These are phyloP conservation scores for Hygrophila difformis DNA, from an alignment of 257 asterid genomes.

Conservation along the genomic window DNA sequence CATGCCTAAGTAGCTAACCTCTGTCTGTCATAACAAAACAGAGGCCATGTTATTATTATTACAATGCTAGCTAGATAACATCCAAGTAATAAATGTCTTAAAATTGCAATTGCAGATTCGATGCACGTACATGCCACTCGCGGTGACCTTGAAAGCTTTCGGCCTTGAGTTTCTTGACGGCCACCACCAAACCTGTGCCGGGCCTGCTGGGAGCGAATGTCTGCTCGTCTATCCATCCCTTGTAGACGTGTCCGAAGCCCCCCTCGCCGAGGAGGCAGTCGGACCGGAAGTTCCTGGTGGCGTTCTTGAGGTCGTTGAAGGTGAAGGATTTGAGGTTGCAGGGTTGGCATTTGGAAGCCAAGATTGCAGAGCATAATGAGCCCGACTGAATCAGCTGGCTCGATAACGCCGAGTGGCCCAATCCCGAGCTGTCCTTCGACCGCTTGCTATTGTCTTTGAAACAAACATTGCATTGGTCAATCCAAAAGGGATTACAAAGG, in stretches of 20 bases:
- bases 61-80: neutral
- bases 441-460: neutral
- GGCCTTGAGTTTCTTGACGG: conserved; percentile 35
- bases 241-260: conserved; percentile 39
- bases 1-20: conserved; percentile 33
- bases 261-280: conserved; percentile 45
- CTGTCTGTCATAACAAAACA: conserved; percentile 17
- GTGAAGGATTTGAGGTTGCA: conserved; percentile 32
- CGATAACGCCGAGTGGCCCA: neutral
- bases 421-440: neutral
- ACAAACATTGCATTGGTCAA: too few species aligned
- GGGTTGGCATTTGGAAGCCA: neutral
- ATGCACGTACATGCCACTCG: conserved; percentile 44
- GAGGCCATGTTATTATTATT: too few species aligned
- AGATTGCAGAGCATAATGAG: neutral
- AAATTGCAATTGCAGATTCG: too few species aligned
- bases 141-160: conserved; percentile 43
- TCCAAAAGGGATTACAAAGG: too few species aligned
- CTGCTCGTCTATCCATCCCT: conserved; percentile 40
- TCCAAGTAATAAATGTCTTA: too few species aligned
- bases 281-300: conserved; percentile 32
- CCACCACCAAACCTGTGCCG: conserved; percentile 35
- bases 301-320: conserved; percentile 30
- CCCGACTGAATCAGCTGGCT: neutral
- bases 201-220: conserved; percentile 35